A percentile compares a stretch with the other conserved stretches of the same genome.
Evolutionary conservation across 2,329 filamentous ascomycete species (phyloP).

Genomic region (Trichoderma aggressivum): DNA sequence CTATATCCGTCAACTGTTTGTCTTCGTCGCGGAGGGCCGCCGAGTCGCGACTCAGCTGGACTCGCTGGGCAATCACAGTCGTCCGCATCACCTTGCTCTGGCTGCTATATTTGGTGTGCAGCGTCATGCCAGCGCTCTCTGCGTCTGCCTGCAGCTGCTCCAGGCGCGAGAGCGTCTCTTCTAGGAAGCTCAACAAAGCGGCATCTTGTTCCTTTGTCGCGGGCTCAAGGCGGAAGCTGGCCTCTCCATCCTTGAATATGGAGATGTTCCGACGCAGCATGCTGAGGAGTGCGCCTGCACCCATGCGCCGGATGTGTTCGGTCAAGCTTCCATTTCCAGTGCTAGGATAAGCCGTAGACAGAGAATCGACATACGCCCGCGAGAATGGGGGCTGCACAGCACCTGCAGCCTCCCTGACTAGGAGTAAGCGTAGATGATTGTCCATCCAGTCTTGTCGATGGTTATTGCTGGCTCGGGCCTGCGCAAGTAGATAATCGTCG

Average conservation of each 20-base stretch:
- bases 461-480: slow-evolving; percentile 36
- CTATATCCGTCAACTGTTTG: slow-evolving; percentile 63
- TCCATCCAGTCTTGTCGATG: slow-evolving; percentile 36
- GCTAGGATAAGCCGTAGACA: slow-evolving; percentile 52
- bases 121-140: slow-evolving; percentile 43
- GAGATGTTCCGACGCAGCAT: slow-evolving; percentile 29
- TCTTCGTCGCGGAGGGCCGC: slow-evolving; percentile 68
- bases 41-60: slow-evolving; percentile 73
- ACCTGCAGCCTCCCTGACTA: slow-evolving; percentile 42
- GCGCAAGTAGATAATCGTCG: slow-evolving; percentile 51
- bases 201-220: slow-evolving; percentile 33
- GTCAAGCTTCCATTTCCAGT: slow-evolving; percentile 52
- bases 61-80: slow-evolving; percentile 76
- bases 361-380: slow-evolving; percentile 58
- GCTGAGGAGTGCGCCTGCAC: slow-evolving; percentile 30
- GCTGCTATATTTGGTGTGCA: slow-evolving; percentile 73
- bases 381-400: slow-evolving; percentile 43
- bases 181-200: slow-evolving; percentile 35
- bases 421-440: slow-evolving; percentile 48
- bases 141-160: slow-evolving; percentile 45
- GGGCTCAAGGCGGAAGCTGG: slow-evolving; percentile 33
- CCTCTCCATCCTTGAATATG: slow-evolving; percentile 37
- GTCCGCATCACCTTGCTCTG: slow-evolving; percentile 69
- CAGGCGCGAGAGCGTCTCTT: slow-evolving; percentile 44
- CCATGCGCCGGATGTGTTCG: slow-evolving; percentile 57